Evolutionary conservation across 441 rosid genomes (phyloP), one percentile per base, ranked within the genome.

Genomic region (Flueggea neowawraea): DNA sequence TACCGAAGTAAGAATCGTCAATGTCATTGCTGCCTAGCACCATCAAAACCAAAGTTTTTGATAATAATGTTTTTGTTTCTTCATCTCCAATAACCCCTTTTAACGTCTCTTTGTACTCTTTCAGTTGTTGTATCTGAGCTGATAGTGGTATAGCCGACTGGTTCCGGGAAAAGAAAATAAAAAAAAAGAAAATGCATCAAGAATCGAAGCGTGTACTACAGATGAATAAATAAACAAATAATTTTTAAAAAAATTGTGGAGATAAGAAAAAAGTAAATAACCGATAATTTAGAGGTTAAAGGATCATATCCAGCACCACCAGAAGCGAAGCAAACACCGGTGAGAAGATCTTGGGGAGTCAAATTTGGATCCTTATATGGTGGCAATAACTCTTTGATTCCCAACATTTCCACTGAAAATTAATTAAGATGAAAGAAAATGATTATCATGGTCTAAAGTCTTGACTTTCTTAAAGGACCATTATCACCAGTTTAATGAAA

Each of bases 271-370:
- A 47, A 8, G 7, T 50, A 3, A 12, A 15, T 62, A 8, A 83
- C 88, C 4, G 78, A 77, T n/a, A 78, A 77, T 0, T 48, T 44
- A 45, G 88, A 66, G 13, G 88, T 80, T 47, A 73, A 66, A 56
- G 69, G 75, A 57, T 83, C 87, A 39, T 80, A 83, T 45, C 87
- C 87, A 31, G 84, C 78, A n/a, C 87, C 87, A 3, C 81, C 87
- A 11, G 88, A 78, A 52, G 88, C 88, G 49, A 83, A 83, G 57
- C 83, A 75, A 13, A 83, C 88, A 7, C 85, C 88, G 10, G 75
- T 72, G 49, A 73, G 78, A 8, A 83, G 80, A 69, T 83, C 88
- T 12, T 74, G 33, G 15, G 78, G 78, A 12, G 3, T 64, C 17
- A 66, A 82, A 36, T 60, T 52, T 0, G 82, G 85, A 68, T 83